Percentiles rank a stretch among this genome's conserved stretches.
Conservation (phyloP, 176 grass and related monocot genomes). For the Microstegium vimineum region DNA sequence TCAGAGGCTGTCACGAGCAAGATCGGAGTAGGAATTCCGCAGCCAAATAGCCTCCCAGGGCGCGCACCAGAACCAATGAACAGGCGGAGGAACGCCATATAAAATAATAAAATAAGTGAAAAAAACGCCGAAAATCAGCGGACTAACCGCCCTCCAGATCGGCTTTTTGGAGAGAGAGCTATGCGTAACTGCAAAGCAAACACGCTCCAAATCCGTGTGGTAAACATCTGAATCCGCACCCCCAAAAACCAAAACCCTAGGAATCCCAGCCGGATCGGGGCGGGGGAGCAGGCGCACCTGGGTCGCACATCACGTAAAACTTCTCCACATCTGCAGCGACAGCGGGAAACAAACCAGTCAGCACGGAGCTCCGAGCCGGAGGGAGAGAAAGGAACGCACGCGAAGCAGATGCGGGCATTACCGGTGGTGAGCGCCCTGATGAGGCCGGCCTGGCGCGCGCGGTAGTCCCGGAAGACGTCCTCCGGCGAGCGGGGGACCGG, state of each 20-base stretch:
- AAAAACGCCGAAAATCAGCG: neutral
- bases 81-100: neutral
- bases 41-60: too few relatives aligned
- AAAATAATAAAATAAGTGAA: neutral
- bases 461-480: conserved; percentile 62
- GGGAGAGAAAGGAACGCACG: neutral
- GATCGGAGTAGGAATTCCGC: neutral
- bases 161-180: neutral
- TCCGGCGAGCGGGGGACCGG: conserved; percentile 42
- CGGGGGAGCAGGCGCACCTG: conserved; percentile 25
- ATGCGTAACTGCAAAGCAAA: neutral
- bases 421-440: conserved; percentile 65
- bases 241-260: neutral
- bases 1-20: neutral
- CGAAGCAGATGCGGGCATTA: neutral
- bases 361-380: neutral
- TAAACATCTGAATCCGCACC: neutral
- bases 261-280: neutral
- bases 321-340: conserved; percentile 53
- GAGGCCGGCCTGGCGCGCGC: conserved; percentile 51
- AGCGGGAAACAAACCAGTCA: neutral
- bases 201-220: neutral
- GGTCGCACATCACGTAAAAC: conserved; percentile 57
- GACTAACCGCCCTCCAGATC: neutral
- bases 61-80: neutral